Evolutionary conservation across 805 yeast genomes (phyloP), one percentile per base, ranked within the genome.

Genomic region (Cyberlindnera mycetangii): DNA sequence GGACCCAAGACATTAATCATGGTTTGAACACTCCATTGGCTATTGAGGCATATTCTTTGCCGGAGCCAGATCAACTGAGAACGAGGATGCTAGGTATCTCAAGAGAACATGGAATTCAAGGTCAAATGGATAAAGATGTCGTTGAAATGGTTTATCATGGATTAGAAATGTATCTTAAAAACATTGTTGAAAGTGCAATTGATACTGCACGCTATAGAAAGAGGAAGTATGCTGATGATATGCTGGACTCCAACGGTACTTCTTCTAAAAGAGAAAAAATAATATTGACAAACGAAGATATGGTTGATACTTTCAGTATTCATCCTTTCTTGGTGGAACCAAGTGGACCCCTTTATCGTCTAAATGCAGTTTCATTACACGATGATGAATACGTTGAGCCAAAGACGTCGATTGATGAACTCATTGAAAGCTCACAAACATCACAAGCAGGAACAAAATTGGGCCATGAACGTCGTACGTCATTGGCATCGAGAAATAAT

Each of bases 1-100:
- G 97, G 92, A 88, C 95, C 18, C 96, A 90, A 62, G 98, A 93
- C 59, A 87, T 93, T 15, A 75, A 84, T 42, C 89, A 84, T 57
- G 95, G 93, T 4, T 76, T 88, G 44, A 89, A 86, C 53, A 78
- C 93, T 2, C 92, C 93, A 5, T 70, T 90, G 28, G 76, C 92
- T 2, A 70, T 86, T 1, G 96, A 92, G 53, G 71, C 78, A 30
- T 87, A 73, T 60, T 90, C 90, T 50, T 63, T 93, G 5, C 97
- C 97, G 0, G 98, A 92, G 52, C 71, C 74, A 32, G 89, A 82
- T 37, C 75, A 74, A 31, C 64, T 93, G 36, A 76, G 79, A 41
- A 68, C 81, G 11, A 73, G 89, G 41, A 81, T 93, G 73, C 66
- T 82, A 17, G 93, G 96, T 58, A 81, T 85, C 9, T 84, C 93